These are phyloP conservation scores for Neonectria coccinea DNA, from an alignment of 2,329 filamentous ascomycete species.

Conservation along the genomic window DNA sequence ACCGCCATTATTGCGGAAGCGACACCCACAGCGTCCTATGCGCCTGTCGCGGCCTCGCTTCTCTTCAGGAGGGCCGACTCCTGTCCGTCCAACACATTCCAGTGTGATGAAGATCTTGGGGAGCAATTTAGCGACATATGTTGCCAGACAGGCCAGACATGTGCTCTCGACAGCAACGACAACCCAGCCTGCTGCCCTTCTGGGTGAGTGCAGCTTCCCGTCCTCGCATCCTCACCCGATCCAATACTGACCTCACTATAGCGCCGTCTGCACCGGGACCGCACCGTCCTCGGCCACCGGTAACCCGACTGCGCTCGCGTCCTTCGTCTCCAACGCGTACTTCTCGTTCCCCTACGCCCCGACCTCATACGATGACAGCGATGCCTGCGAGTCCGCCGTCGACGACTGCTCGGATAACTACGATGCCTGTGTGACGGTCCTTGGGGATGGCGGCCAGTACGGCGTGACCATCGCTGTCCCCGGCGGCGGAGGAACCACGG, in stretches of 20 bases:
- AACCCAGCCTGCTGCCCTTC: slow-evolving; percentile 66
- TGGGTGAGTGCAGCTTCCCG: slow-evolving; percentile 53
- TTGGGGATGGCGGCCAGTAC: slow-evolving; percentile 57
- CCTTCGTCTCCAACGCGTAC: slow-evolving; percentile 68
- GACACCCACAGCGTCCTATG: slow-evolving; percentile 38
- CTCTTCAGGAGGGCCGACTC: slow-evolving; percentile 46
- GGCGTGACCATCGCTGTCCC: slow-evolving; percentile 69
- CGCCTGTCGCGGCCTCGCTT: slow-evolving; percentile 34
- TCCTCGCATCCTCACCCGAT: background rate
- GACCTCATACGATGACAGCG: slow-evolving; percentile 63
- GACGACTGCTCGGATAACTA: slow-evolving; percentile 66
- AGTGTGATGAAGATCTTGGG: slow-evolving; percentile 61
- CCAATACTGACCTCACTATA: slow-evolving; percentile 44
- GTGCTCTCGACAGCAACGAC: slow-evolving; percentile 61
- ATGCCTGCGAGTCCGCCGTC: slow-evolving; percentile 64
- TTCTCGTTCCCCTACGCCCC: slow-evolving; percentile 71
- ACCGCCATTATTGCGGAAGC: slow-evolving; percentile 35
- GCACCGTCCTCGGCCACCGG: slow-evolving; percentile 57
- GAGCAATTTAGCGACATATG: slow-evolving; percentile 61
- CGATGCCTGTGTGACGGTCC: slow-evolving; percentile 62
- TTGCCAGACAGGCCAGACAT: slow-evolving; percentile 63
- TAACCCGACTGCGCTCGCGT: slow-evolving; percentile 54
- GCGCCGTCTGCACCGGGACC: slow-evolving; percentile 67
- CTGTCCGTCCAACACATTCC: slow-evolving; percentile 63
- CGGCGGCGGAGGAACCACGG: slow-evolving; percentile 64